Evolutionary conservation across 768 basidiomycete species (phyloP).

Genomic region (Gelatoporia subvermispora): DNA sequence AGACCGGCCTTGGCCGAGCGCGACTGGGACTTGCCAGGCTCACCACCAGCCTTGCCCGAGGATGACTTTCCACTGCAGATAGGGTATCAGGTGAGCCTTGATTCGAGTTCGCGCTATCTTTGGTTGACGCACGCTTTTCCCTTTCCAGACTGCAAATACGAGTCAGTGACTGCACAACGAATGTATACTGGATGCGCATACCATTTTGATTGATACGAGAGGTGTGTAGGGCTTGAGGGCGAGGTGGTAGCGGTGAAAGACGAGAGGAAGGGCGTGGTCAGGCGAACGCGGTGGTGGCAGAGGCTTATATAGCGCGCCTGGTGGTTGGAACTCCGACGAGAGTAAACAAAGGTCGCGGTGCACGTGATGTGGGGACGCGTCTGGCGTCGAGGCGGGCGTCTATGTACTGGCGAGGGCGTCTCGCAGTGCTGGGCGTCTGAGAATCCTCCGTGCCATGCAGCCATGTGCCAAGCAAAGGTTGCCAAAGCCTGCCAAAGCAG

Average conservation of each 20-base stretch:
- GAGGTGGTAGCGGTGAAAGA: constrained; percentile 20
- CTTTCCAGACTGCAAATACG: constrained; percentile 43
- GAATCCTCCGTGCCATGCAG: no score
- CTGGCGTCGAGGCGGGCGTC: no score
- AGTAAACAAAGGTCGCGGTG: constrained; percentile 18
- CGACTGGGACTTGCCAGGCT: constrained; percentile 52
- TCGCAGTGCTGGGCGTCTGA: no score
- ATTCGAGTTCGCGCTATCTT: background rate
- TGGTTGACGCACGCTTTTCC: constrained; percentile 42
- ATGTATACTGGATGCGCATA: background rate
- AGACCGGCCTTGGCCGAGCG: constrained; percentile 63
- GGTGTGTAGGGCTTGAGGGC: constrained; percentile 26
- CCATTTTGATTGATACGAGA: constrained; percentile 20
- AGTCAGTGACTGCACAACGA: constrained; percentile 6
- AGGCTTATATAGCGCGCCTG: constrained; percentile 23
- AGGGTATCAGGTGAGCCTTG: constrained; percentile 1
- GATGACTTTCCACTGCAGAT: constrained; percentile 39
- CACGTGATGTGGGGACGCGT: constrained; percentile 19
- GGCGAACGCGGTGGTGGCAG: constrained; percentile 18
- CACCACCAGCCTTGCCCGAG: constrained; percentile 43
- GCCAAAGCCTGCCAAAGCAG: no score
- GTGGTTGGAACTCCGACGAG: constrained; percentile 21
- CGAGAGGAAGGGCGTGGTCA: constrained; percentile 15
- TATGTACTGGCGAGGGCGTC: no score
- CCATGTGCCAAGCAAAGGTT: no score